These are phyloP conservation scores for Penicillium desertorum DNA, from an alignment of 495 filamentous ascomycete genomes.

Conservation along the genomic window DNA sequence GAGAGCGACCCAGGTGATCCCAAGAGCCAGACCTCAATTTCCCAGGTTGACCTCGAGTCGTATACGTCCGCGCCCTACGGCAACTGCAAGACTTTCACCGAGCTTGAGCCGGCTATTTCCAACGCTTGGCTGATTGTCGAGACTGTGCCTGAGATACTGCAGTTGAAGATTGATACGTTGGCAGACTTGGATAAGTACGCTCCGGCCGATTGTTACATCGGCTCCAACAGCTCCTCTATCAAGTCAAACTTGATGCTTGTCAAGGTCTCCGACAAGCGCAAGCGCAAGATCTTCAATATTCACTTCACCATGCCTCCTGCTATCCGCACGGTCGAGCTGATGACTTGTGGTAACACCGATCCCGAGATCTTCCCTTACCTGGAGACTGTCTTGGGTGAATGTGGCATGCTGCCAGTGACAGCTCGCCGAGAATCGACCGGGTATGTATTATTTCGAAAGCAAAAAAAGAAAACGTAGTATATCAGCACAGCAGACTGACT, in stretches of 20 bases:
- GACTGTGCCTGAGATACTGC: slow-evolving; percentile 51
- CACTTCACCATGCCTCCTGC: slow-evolving; percentile 56
- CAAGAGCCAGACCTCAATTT: slow-evolving; percentile 1
- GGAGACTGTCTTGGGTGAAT: slow-evolving; percentile 37
- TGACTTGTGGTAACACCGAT: slow-evolving; percentile 54
- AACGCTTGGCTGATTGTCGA: slow-evolving; percentile 50
- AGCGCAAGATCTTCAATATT: slow-evolving; percentile 41
- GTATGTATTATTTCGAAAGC: slow-evolving; percentile 15
- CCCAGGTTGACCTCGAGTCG: slow-evolving; percentile 14
- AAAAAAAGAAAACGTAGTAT: background rate
- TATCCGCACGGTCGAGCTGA: slow-evolving; percentile 52
- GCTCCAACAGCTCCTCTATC: slow-evolving; percentile 40
- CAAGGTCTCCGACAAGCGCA: slow-evolving; percentile 16
- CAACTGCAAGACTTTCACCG: slow-evolving; percentile 23
- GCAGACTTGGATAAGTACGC: slow-evolving; percentile 43
- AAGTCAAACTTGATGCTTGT: slow-evolving; percentile 33
- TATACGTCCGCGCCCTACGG: slow-evolving; percentile 20
- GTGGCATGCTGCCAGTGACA: slow-evolving; percentile 40
- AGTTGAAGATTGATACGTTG: slow-evolving; percentile 48
- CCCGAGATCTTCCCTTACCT: slow-evolving; percentile 45
- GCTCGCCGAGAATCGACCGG: slow-evolving; percentile 51
- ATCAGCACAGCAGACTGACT: background rate
- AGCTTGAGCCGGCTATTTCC: slow-evolving; percentile 24
- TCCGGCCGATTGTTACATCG: slow-evolving; percentile 47
- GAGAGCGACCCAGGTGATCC: background rate